Percentiles rank a stretch among this genome's conserved stretches.
phyloP scores from a whole-genome alignment of 352 stramenopile species.

The Phytophthora cajani region DNA sequence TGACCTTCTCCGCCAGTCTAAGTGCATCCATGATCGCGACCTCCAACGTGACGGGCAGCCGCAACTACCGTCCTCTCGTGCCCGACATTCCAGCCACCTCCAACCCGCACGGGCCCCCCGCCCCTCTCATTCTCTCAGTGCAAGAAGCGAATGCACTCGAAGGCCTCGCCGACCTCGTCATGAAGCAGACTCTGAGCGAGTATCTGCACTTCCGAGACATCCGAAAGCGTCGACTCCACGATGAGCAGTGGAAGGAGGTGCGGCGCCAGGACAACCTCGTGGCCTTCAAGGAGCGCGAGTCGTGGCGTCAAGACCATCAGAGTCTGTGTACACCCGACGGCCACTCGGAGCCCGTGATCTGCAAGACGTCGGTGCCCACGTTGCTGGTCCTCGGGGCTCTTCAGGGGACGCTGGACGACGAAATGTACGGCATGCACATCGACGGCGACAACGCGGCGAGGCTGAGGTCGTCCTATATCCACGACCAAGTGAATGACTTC shows the following conservation, averaged over 20 bases:
- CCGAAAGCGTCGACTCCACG: slow-evolving; percentile 37
- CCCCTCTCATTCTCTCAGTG: slow-evolving; percentile 30
- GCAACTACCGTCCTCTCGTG: slow-evolving; percentile 20
- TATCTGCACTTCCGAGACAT: slow-evolving; percentile 45
- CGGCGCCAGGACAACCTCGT: slow-evolving; percentile 44
- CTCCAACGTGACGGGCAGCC: slow-evolving; percentile 22
- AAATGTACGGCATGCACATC: slow-evolving; percentile 59
- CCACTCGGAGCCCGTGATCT: slow-evolving; percentile 22
- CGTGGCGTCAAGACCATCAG: slow-evolving; percentile 37
- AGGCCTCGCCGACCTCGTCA: slow-evolving; percentile 32
- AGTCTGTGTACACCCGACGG: slow-evolving; percentile 23
- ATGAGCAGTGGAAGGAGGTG: slow-evolving; percentile 49
- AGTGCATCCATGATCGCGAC: slow-evolving; percentile 20
- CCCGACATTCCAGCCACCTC: slow-evolving; percentile 1
- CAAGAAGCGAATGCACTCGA: slow-evolving; percentile 35
- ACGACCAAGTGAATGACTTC: slow-evolving; percentile 54
- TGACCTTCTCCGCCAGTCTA: slow-evolving; percentile 39
- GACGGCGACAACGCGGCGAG: slow-evolving; percentile 37
- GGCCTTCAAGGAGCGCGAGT: slow-evolving; percentile 46
- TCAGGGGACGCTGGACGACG: slow-evolving; percentile 63
- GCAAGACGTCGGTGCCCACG: slow-evolving; percentile 35
- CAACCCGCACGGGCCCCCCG: slow-evolving; percentile 11
- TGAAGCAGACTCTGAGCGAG: slow-evolving; percentile 37
- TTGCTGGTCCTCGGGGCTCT: slow-evolving; percentile 48
- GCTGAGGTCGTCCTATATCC: slow-evolving; percentile 45